phyloP scores from a whole-genome alignment of 2,329 filamentous ascomycete genomes.

The Pseudocercospora eumusae region DNA sequence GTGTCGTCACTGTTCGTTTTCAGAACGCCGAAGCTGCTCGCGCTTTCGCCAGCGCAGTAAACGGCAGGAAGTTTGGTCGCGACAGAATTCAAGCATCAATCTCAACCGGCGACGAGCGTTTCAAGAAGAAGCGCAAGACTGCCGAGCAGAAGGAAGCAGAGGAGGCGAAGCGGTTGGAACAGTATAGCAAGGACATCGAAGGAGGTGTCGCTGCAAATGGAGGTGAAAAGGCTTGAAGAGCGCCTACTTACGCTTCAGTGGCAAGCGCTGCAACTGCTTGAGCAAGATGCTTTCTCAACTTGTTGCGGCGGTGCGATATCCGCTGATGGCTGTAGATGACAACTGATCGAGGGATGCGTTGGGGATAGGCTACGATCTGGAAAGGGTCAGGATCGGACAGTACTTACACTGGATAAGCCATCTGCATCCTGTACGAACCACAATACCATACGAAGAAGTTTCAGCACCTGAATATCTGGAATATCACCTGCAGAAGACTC shows the following conservation, averaged over 20 bases:
- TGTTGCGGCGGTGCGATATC: background rate
- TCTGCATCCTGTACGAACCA: constrained; percentile 4
- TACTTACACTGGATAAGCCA: constrained; percentile 7
- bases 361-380: background rate
- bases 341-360: background rate
- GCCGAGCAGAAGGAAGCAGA: constrained; percentile 26
- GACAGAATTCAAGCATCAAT: constrained; percentile 56
- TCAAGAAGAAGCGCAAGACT: constrained; percentile 61
- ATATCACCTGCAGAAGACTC: background rate
- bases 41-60: constrained; percentile 69
- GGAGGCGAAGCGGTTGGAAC: constrained; percentile 29
- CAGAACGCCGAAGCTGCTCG: constrained; percentile 67
- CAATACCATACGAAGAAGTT: background rate
- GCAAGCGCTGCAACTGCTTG: background rate
- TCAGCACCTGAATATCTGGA: background rate
- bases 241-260: background rate
- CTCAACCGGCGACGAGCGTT: constrained; percentile 64
- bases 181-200: constrained; percentile 33
- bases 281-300: background rate
- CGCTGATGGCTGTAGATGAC: background rate
- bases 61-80: constrained; percentile 77
- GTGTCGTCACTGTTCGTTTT: constrained; percentile 84
- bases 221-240: constrained; percentile 4
- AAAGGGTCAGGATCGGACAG: constrained; percentile 4
- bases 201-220: constrained; percentile 13